A percentile compares a stretch with the other conserved stretches of the same genome.
phyloP scores from a whole-genome alignment of 495 filamentous ascomycete species.

The Articulospora tetracladia region DNA sequence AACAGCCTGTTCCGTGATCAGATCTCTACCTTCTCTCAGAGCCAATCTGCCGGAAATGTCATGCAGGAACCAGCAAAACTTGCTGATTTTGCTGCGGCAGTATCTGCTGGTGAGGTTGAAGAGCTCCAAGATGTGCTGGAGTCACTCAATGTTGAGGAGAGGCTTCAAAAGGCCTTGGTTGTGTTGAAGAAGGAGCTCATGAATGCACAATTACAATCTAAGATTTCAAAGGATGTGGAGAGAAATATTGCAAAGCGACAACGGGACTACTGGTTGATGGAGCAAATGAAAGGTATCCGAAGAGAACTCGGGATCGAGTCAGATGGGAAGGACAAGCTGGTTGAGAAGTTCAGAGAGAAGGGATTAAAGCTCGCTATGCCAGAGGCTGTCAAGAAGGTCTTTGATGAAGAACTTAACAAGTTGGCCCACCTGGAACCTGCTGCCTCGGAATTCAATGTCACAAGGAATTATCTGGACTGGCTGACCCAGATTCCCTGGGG shows the following conservation, averaged over 20 bases:
- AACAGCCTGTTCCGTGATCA: conserved; percentile 97
- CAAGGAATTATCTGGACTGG: conserved; percentile 99
- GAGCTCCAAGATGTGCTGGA: conserved; percentile 95
- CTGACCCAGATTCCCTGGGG: conserved; percentile 98
- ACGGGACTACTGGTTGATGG: conserved; percentile 97
- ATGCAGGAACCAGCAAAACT: conserved; percentile 91
- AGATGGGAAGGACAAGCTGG: conserved; percentile 95
- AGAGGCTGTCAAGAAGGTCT: conserved; percentile 91
- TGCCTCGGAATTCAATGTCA: conserved; percentile 98
- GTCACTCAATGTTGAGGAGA: conserved; percentile 80
- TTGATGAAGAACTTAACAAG: conserved; percentile 97
- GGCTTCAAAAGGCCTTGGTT: conserved; percentile 82
- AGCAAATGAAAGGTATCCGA: conserved; percentile 99
- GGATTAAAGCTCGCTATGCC: conserved; percentile 94
- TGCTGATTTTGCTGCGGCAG: conserved; percentile 95
- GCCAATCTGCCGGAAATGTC: conserved; percentile 89
- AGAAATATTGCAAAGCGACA: conserved; percentile 97
- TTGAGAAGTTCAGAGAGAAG: conserved; percentile 96
- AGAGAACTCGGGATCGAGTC: conserved; percentile 94
- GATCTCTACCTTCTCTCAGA: conserved; percentile 94
- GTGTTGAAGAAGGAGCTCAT: conserved; percentile 97
- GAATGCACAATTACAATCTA: conserved; percentile 94
- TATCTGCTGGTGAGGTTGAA: conserved; percentile 81
- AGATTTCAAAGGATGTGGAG: conserved; percentile 98
- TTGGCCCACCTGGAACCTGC: conserved; percentile 90